phyloP scores from a whole-genome alignment of 2,329 filamentous ascomycete species.

The Leptographium lundbergii region DNA sequence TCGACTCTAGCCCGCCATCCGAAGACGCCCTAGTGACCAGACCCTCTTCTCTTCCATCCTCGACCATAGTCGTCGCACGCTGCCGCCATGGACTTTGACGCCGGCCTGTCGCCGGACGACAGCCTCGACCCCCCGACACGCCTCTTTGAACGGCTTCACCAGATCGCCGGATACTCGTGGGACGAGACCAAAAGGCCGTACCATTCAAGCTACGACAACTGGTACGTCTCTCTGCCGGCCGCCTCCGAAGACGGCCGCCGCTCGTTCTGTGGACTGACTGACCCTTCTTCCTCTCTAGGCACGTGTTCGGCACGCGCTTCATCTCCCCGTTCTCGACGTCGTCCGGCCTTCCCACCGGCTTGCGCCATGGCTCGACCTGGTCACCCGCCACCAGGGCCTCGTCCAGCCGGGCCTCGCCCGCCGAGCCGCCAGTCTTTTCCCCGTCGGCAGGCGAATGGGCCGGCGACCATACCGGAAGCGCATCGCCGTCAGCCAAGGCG shows the following conservation, averaged over 20 bases:
- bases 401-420: conserved; percentile 29
- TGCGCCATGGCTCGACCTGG: conserved; percentile 29
- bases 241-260: background rate
- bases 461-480: conserved; percentile 23
- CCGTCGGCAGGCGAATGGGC: conserved; percentile 25
- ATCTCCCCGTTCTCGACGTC: conserved; percentile 37
- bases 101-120: conserved; percentile 31
- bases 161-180: conserved; percentile 66
- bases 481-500: conserved; percentile 19
- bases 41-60: background rate
- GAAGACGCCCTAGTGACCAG: background rate
- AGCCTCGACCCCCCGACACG: conserved; percentile 51
- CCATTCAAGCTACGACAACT: conserved; percentile 75
- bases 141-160: conserved; percentile 59
- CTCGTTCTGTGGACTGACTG: background rate
- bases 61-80: background rate
- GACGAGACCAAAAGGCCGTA: conserved; percentile 48
- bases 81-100: background rate
- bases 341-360: conserved; percentile 13
- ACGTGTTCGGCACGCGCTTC: conserved; percentile 52
- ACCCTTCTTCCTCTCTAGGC: conserved; percentile 28
- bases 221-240: conserved; percentile 35
- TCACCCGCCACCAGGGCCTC: conserved; percentile 28
- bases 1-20: background rate
- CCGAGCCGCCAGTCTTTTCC: conserved; percentile 22